Evolutionary conservation across 2,329 filamentous ascomycete species (phyloP).

Genomic region (Colletotrichum lini): DNA sequence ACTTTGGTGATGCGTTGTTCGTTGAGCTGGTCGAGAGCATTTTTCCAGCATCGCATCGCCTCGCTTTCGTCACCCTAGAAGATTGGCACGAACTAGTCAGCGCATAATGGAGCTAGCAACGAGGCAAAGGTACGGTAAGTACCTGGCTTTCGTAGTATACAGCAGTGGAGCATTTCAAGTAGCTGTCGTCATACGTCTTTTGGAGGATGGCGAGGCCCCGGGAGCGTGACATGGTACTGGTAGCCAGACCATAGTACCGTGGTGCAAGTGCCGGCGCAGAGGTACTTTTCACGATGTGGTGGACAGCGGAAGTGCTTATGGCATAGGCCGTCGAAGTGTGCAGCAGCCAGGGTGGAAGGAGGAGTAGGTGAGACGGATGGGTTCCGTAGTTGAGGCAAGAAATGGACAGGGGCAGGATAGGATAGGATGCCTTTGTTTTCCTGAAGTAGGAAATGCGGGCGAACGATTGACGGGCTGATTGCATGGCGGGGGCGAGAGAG

Average conservation of each 20-base stretch:
- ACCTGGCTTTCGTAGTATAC: constrained; percentile 97
- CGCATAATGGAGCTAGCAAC: constrained; percentile 32
- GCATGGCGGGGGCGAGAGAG: not conserved
- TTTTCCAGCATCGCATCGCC: constrained; percentile 91
- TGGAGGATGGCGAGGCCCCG: constrained; percentile 81
- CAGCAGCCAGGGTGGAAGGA: not conserved
- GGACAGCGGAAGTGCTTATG: not conserved
- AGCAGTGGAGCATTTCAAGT: constrained; percentile 93
- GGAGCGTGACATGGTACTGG: constrained; percentile 65
- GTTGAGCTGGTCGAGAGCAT: constrained; percentile 89
- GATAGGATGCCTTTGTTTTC: constrained; percentile 18
- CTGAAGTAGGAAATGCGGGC: constrained; percentile 7
- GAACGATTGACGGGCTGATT: constrained; percentile 4
- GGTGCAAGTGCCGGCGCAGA: constrained; percentile 2
- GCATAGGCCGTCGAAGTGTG: not conserved
- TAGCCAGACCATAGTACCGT: constrained; percentile 36
- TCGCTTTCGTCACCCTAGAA: constrained; percentile 89
- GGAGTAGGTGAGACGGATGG: not conserved
- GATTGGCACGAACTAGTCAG: constrained; percentile 15
- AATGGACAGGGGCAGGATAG: not conserved
- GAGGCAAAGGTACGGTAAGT: constrained; percentile 42
- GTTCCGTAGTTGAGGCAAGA: constrained; percentile 13
- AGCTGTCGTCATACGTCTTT: constrained; percentile 98
- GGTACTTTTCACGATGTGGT: not conserved
- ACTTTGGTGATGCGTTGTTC: constrained; percentile 86